Percentiles rank a stretch among this genome's conserved stretches.
Evolutionary conservation across 2,329 filamentous ascomycete species (phyloP).

Genomic region (Phaeosphaeria sp.): DNA sequence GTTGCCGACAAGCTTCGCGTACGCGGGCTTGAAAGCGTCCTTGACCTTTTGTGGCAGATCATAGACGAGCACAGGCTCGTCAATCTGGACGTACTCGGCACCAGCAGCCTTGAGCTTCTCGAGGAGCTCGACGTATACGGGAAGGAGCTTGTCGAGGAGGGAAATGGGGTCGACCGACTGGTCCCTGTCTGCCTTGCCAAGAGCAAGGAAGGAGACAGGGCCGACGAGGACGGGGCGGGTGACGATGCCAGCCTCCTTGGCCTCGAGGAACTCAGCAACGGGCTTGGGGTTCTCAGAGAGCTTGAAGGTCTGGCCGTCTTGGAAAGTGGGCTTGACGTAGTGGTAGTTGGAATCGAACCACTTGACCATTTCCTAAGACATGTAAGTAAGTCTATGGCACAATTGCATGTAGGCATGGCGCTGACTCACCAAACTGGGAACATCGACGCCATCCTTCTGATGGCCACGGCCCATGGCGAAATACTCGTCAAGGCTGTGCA

Average conservation of each 20-base stretch:
- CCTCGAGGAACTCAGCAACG: constrained; percentile 91
- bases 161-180: constrained; percentile 92
- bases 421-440: constrained; percentile 73
- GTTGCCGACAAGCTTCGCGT: constrained; percentile 84
- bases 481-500: constrained; percentile 92
- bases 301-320: constrained; percentile 96
- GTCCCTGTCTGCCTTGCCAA: constrained; percentile 97
- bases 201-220: constrained; percentile 95
- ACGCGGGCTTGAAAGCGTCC: constrained; percentile 96
- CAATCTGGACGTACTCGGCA: constrained; percentile 96
- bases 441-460: constrained; percentile 93
- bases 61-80: constrained; percentile 96
- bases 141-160: constrained; percentile 89
- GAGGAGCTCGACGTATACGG: constrained; percentile 93
- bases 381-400: constrained; percentile 28
- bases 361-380: constrained; percentile 90
- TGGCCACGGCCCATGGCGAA: constrained; percentile 99
- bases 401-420: neutral
- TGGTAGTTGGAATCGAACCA: constrained; percentile 99
- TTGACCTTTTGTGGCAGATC: constrained; percentile 90
- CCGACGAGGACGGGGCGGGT: constrained; percentile 95
- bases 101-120: constrained; percentile 93
- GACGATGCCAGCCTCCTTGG: constrained; percentile 92
- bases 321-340: constrained; percentile 99
- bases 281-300: constrained; percentile 89